These are phyloP conservation scores for Yamadazyma sp. DNA, from an alignment of 1,139 yeast genomes.

Conservation along the genomic window DNA sequence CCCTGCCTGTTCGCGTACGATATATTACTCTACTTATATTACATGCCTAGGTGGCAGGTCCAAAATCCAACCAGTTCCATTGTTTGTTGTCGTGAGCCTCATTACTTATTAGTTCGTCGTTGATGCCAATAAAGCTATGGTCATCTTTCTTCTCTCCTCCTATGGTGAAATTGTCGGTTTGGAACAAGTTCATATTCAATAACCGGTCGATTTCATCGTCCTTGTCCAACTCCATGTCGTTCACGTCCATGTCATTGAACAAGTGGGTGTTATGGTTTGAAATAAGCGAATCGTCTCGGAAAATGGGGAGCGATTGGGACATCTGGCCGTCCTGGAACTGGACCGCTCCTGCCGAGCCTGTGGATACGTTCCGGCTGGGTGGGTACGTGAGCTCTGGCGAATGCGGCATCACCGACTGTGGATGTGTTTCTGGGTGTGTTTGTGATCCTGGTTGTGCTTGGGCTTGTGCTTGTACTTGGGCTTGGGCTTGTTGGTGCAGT, in stretches of 20 bases:
- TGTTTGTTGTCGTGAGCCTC: slow-evolving; percentile 13
- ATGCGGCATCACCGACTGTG: too few species aligned
- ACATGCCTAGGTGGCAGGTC: slow-evolving; percentile 15
- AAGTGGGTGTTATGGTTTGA: slow-evolving; percentile 25
- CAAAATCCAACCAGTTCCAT: slow-evolving; percentile 36
- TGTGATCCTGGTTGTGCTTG: too few species aligned
- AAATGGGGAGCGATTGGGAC: slow-evolving; percentile 7
- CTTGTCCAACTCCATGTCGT: slow-evolving; percentile 11
- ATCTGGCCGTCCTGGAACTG: slow-evolving; percentile 4
- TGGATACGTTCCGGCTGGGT: neutral
- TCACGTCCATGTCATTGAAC: slow-evolving; percentile 21
- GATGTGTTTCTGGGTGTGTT: too few species aligned
- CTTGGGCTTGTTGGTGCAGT: too few species aligned
- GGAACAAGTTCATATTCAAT: slow-evolving; percentile 42
- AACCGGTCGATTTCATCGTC: slow-evolving; percentile 43
- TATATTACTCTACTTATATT: neutral
- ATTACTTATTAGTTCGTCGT: slow-evolving; percentile 17
- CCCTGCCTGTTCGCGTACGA: too few species aligned
- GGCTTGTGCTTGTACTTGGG: too few species aligned
- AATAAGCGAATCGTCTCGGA: slow-evolving; percentile 21
- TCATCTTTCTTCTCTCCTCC: slow-evolving; percentile 17
- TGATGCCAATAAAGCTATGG: slow-evolving; percentile 15
- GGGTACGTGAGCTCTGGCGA: slow-evolving; percentile 1
- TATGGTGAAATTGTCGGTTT: slow-evolving; percentile 28
- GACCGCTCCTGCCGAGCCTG: neutral